phyloP scores from a whole-genome alignment of 2,329 filamentous ascomycete species.

The Aspergillus fumigatiaffinis region DNA sequence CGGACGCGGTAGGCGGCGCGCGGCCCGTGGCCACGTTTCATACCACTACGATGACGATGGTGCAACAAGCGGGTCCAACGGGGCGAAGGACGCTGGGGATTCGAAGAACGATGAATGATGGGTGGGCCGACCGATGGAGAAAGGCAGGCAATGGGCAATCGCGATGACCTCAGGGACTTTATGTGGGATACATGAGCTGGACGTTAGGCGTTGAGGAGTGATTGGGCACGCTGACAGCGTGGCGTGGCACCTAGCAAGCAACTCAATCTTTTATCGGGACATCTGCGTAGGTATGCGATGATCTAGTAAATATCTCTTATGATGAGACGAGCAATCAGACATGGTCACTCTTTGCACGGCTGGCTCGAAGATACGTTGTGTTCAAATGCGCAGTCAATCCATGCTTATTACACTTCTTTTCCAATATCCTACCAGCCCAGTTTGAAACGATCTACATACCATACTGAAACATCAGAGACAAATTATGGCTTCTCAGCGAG shows the following conservation, averaged over 20 bases:
- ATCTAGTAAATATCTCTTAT: background rate
- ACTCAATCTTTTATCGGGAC: background rate
- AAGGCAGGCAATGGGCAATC: slow-evolving; percentile 20
- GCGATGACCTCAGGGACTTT: background rate
- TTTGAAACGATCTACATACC: background rate
- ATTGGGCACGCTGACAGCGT: background rate
- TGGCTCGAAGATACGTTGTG: background rate
- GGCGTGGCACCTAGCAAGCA: background rate
- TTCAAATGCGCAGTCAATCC: no score
- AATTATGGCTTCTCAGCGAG: no score
- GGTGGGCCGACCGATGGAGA: slow-evolving; percentile 41
- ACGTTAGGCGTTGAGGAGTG: background rate
- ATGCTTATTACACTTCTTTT: background rate
- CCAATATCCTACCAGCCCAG: background rate
- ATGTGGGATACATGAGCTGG: background rate
- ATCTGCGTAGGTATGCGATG: background rate
- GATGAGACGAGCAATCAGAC: background rate
- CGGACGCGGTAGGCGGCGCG: slow-evolving; percentile 14
- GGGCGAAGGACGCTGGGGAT: slow-evolving; percentile 40
- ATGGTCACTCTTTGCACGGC: background rate
- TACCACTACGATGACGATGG: slow-evolving; percentile 38
- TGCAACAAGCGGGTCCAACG: slow-evolving; percentile 20
- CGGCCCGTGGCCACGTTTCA: slow-evolving; percentile 35
- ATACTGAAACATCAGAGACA: no score
- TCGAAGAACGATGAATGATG: slow-evolving; percentile 39